These are phyloP conservation scores for Didymella keratinophila DNA, from an alignment of 2,329 filamentous ascomycete genomes.

Conservation along the genomic window DNA sequence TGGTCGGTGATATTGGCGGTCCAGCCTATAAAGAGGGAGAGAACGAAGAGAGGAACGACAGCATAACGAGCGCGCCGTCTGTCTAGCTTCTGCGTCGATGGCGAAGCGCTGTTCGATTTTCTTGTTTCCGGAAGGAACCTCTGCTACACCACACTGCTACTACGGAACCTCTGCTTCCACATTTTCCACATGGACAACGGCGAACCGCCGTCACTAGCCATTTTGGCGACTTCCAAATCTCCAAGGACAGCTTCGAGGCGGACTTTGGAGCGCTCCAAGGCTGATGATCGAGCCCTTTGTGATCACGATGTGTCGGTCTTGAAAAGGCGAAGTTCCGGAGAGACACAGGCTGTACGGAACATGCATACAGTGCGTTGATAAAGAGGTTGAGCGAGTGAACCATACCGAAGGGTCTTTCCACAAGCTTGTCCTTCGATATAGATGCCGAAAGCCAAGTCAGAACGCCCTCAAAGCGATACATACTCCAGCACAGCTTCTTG, in stretches of 20 bases:
- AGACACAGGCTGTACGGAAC: background rate
- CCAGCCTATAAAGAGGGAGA: background rate
- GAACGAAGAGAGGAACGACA: background rate
- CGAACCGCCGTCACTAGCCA: background rate
- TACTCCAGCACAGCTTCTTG: constrained; percentile 27
- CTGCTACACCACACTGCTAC: background rate
- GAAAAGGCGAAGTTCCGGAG: background rate
- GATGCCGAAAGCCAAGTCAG: background rate
- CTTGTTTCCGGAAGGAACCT: background rate
- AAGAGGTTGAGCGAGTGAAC: background rate
- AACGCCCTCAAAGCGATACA: background rate
- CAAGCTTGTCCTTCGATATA: background rate
- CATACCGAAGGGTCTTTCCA: background rate
- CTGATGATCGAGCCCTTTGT: background rate
- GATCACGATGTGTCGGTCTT: background rate
- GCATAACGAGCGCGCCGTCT: background rate
- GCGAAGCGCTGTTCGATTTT: background rate
- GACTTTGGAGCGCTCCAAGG: background rate
- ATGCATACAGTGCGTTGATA: background rate
- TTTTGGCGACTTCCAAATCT: background rate
- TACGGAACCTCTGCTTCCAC: constrained; percentile 3
- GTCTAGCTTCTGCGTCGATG: background rate
- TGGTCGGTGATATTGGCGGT: background rate
- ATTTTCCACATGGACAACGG: too few species aligned
- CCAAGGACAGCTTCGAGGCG: too few species aligned